Evolutionary conservation across 2,329 filamentous ascomycete genomes (phyloP).

Genomic region (Colletotrichum sp.): DNA sequence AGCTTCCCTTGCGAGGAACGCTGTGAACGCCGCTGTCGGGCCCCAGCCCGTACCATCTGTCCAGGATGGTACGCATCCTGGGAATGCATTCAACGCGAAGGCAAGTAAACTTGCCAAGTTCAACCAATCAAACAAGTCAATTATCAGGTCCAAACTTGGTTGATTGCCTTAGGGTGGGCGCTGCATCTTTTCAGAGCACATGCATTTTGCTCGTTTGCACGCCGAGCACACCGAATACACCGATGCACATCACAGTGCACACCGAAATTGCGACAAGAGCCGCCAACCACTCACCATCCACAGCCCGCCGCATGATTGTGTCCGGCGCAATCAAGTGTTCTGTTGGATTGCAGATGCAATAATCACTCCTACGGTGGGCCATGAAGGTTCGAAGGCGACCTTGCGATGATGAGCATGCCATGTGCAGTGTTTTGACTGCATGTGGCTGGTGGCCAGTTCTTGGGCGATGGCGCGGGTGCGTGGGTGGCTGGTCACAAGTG

Average conservation of each 20-base stretch:
- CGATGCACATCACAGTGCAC: neutral
- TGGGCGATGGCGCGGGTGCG: neutral
- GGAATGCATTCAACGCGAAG: neutral
- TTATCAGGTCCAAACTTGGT: too few species aligned
- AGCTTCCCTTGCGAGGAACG: neutral
- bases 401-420: neutral
- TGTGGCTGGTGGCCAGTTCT: neutral
- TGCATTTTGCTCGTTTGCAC: neutral
- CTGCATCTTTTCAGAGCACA: neutral
- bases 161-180: too few species aligned
- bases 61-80: neutral
- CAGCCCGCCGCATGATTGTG: neutral
- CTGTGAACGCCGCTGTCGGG: neutral
- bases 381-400: neutral
- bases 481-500: neutral
- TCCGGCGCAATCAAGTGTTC: neutral
- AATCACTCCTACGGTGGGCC: neutral
- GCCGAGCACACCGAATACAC: neutral
- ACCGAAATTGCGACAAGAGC: neutral
- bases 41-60: neutral
- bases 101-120: too few species aligned
- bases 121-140: too few species aligned
- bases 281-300: neutral
- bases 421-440: neutral
- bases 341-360: neutral